Percentiles rank a stretch among this genome's conserved stretches.
Conservation (phyloP, 805 yeast genomes). For the Ogataea siamensis region DNA sequence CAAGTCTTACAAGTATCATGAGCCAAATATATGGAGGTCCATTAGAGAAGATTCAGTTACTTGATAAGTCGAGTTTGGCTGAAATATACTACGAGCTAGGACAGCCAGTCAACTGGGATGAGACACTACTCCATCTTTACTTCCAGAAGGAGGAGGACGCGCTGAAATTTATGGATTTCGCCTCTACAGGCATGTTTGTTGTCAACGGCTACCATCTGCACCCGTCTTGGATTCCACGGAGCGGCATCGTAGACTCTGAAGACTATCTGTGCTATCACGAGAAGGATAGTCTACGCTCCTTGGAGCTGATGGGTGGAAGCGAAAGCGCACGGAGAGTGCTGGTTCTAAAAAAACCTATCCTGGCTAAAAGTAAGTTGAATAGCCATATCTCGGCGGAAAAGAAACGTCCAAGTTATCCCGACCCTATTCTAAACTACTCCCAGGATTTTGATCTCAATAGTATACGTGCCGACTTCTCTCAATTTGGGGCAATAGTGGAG, state of each 20-base stretch:
- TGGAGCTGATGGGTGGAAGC: conserved; percentile 35
- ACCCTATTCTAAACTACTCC: conserved; percentile 40
- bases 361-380: conserved; percentile 24
- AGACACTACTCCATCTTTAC: conserved; percentile 41
- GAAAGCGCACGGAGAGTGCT: conserved; percentile 56
- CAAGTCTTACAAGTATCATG: conserved; percentile 50
- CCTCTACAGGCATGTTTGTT: conserved; percentile 50
- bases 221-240: conserved; percentile 44
- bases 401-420: conserved; percentile 37
- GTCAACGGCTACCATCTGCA: conserved; percentile 55
- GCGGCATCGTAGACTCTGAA: conserved; percentile 7
- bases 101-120: conserved; percentile 27
- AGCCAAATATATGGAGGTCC: conserved; percentile 69
- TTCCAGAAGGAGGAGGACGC: conserved; percentile 59
- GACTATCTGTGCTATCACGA: conserved; percentile 14
- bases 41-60: conserved; percentile 46
- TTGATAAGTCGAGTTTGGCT: conserved; percentile 20
- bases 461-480: conserved; percentile 48
- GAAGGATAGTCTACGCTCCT: conserved; percentile 5
- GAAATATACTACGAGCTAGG: conserved; percentile 12
- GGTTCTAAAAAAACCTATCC: conserved; percentile 42
- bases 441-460: conserved; percentile 45
- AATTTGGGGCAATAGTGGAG: conserved; percentile 60
- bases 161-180: conserved; percentile 47
- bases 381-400: conserved; percentile 17